Conservation (phyloP, 352 stramenopile species). For the Phytopythium delawarense region DNA sequence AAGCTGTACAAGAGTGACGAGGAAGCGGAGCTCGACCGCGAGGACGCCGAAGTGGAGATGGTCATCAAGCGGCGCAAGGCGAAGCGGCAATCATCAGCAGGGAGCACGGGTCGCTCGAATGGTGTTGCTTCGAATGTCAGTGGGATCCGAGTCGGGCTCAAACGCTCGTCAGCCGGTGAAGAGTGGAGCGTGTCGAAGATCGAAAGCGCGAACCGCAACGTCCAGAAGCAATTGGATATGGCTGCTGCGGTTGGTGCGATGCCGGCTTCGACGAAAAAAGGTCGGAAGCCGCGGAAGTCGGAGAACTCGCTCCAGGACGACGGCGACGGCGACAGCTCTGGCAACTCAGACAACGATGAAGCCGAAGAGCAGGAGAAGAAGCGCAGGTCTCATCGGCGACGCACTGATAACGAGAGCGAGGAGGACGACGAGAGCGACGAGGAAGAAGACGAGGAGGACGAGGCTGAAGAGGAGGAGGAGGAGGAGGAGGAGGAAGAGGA, state of each 20-base stretch:
- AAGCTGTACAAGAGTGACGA: conserved; percentile 49
- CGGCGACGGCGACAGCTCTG: not conserved
- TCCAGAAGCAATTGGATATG: conserved; percentile 39
- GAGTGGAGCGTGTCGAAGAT: conserved; percentile 39
- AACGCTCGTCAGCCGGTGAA: conserved; percentile 8
- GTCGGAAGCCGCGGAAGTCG: not conserved
- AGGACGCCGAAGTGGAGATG: conserved; percentile 32
- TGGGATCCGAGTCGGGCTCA: conserved; percentile 44
- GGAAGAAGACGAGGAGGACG: conserved; percentile 40
- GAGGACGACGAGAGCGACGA: conserved; percentile 28
- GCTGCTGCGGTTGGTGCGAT: not conserved
- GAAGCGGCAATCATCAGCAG: conserved; percentile 23
- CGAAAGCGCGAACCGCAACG: conserved; percentile 27
- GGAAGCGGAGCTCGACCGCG: conserved; percentile 32
- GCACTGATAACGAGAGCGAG: conserved; percentile 5
- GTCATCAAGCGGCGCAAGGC: conserved; percentile 33
- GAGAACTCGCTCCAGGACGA: not conserved
- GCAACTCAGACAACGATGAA: conserved; percentile 15
- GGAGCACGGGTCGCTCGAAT: conserved; percentile 6
- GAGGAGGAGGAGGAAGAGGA: conserved; percentile 25
- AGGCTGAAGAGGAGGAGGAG: conserved; percentile 22
- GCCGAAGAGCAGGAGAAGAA: conserved; percentile 11
- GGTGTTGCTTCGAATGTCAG: conserved; percentile 4
- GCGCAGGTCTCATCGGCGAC: not conserved
- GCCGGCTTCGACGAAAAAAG: not conserved